Percentiles rank a stretch among this genome's conserved stretches.
phyloP scores from a whole-genome alignment of 2,329 filamentous ascomycete genomes.

The Pseudogymnoascus sp. region DNA sequence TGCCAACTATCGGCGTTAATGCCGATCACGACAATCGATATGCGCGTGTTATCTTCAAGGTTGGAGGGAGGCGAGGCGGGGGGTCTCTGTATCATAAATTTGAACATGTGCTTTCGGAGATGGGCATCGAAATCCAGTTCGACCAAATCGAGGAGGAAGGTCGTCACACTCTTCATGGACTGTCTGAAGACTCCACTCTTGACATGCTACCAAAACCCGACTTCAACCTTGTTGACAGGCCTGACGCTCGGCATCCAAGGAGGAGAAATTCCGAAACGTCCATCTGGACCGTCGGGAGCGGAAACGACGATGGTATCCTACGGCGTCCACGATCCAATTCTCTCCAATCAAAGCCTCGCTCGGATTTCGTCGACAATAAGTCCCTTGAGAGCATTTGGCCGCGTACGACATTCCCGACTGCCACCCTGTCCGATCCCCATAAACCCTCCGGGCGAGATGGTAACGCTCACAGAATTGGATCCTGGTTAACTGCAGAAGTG shows the following conservation, averaged over 20 bases:
- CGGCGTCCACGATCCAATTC: constrained; percentile 21
- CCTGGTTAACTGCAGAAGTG: not conserved
- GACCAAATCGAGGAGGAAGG: constrained; percentile 31
- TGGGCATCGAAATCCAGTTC: constrained; percentile 66
- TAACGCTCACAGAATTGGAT: constrained; percentile 3
- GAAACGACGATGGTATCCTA: constrained; percentile 10
- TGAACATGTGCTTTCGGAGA: constrained; percentile 54
- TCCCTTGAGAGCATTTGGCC: not conserved
- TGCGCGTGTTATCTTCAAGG: constrained; percentile 69
- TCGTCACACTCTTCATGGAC: not conserved
- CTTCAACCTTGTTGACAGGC: not conserved
- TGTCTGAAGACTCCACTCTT: not conserved
- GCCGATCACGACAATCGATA: constrained; percentile 68
- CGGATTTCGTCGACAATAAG: not conserved
- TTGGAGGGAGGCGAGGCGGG: constrained; percentile 57
- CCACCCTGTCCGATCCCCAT: not conserved
- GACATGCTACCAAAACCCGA: not conserved
- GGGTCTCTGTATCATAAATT: constrained; percentile 61
- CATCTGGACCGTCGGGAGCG: constrained; percentile 21
- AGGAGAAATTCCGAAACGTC: constrained; percentile 29
- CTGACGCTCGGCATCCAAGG: constrained; percentile 9
- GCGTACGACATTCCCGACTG: not conserved
- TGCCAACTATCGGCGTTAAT: constrained; percentile 62
- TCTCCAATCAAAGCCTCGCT: constrained; percentile 11
- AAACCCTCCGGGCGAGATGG: not conserved